Evolutionary conservation across 805 yeast genomes (phyloP).

Genomic region (Barnettozyma siamensis): DNA sequence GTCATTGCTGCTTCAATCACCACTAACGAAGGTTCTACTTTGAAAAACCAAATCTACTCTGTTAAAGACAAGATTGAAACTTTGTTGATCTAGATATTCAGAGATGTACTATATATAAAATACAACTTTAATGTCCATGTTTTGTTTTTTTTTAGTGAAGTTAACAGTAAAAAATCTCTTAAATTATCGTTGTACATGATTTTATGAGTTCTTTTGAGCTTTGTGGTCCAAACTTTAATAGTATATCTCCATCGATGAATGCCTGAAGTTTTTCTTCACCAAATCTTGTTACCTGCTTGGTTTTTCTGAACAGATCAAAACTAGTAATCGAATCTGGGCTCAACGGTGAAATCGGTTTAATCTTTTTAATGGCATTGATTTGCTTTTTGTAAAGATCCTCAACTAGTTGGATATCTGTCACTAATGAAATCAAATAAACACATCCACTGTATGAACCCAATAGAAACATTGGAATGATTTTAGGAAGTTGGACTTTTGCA

Average conservation of each 20-base stretch:
- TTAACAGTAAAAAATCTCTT: no score
- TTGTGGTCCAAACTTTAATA: conserved; percentile 7
- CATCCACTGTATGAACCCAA: conserved; percentile 25
- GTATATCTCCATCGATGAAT: conserved; percentile 19
- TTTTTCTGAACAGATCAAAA: conserved; percentile 5
- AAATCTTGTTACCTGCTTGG: conserved; percentile 1
- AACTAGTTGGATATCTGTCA: no score
- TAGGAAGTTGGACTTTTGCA: no score
- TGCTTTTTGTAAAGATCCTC: conserved; percentile 4
- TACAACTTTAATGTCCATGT: neutral
- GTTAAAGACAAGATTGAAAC: conserved; percentile 99
- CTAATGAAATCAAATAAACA: conserved; percentile 18
- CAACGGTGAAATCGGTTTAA: conserved; percentile 1
- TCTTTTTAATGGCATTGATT: neutral
- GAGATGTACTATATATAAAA: conserved; percentile 9
- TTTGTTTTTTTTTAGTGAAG: no score
- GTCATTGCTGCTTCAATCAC: conserved; percentile 98
- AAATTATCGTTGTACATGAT: conserved; percentile 5
- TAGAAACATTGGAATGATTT: conserved; percentile 20
- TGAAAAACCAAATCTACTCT: conserved; percentile 93
- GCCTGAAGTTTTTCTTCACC: neutral
- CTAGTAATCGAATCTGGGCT: neutral
- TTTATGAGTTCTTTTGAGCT: conserved; percentile 5
- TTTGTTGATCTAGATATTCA: conserved; percentile 62
- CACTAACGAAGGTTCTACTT: conserved; percentile 95